phyloP scores from a whole-genome alignment of 257 asterid genomes.

The Nicotiana sylvestris region DNA sequence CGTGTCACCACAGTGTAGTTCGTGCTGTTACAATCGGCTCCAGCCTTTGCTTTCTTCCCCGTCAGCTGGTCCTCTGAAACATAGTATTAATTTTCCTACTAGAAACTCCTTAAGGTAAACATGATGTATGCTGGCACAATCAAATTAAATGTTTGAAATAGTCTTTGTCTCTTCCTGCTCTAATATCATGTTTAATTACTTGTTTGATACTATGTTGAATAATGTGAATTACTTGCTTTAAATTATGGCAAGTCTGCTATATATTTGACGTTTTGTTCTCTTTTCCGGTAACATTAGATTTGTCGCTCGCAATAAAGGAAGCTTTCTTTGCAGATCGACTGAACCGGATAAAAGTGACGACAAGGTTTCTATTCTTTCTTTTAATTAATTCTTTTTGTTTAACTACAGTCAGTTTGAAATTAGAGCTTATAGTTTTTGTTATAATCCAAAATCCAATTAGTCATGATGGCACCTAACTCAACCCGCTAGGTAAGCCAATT shows the following conservation, averaged over 20 bases:
- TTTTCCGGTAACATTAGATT: slow-evolving; percentile 18
- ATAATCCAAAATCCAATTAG: no score
- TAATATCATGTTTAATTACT: no score
- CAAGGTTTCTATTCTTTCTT: slow-evolving; percentile 34
- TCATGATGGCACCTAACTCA: no score
- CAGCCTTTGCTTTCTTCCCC: slow-evolving; percentile 29
- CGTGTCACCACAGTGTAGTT: slow-evolving; percentile 40
- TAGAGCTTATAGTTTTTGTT: not conserved
- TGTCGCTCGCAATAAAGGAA: slow-evolving; percentile 34
- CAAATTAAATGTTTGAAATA: not conserved
- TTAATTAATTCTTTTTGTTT: not conserved
- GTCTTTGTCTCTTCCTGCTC: not conserved
- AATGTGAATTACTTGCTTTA: not conserved
- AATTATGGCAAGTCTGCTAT: not conserved
- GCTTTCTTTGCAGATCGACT: slow-evolving; percentile 38
- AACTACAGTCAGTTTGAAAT: not conserved
- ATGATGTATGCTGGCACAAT: not conserved
- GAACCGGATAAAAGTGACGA: slow-evolving; percentile 59
- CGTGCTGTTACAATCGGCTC: slow-evolving; percentile 36
- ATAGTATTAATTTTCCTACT: slow-evolving; percentile 20
- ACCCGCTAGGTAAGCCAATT: no score
- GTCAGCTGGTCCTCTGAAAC: slow-evolving; percentile 24
- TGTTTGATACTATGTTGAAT: not conserved
- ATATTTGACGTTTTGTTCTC: not conserved
- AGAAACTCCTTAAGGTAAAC: slow-evolving; percentile 45